Base-by-base conservation (phyloP, 768 basidiomycete genomes). In the Strobilomyces echinocephalus region DNA sequence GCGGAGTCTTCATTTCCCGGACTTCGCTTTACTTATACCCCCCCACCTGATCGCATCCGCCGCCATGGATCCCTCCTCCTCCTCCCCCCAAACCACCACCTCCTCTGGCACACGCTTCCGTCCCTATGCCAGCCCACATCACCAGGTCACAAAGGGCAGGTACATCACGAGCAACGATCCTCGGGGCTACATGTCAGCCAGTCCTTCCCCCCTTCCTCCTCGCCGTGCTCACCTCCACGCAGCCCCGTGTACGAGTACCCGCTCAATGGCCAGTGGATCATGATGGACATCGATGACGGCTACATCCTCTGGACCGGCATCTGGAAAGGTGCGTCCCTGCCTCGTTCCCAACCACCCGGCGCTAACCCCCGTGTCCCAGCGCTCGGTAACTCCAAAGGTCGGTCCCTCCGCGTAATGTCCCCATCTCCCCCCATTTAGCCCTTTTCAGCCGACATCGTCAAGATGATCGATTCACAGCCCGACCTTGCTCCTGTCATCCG, bases 251-350 rank as follows among this genome's bases (percentile, higher is more conserved):
- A 88, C 63, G 91, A 94, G 67, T 94, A 92, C 62, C 89, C 88
- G 2, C 76, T 94, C 52, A 90, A 91, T 57, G 87, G 85, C 20
- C 90, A 93, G 64, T 91, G 90, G 88, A 89, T 94, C 63, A 93
- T 94, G 91, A 91, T 93, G 82, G 91, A 94, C 73, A 87, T 90
- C 64, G 91, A 94, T 67, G 91, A 92, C 66, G 91, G 91, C 4
- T 93, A 91, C 67, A 85, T 94, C 53, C 75, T 92, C 16, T 94
- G 91, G 91, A 94, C 92, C 1, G 88, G 90, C 10, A 94, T 94
- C 49, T 94, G 91, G 91, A 94, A 94, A 78, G 91, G 90, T 90
- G 54, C 55, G 74, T 56, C 20, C 5, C 10, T 53, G 42, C 0
- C 21, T 18, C 43, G 24, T 16, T 16, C 35, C n/a, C 21, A 24